Base-by-base conservation (phyloP, 2,329 filamentous ascomycete genomes). In the Rugonectria rugulosa region DNA sequence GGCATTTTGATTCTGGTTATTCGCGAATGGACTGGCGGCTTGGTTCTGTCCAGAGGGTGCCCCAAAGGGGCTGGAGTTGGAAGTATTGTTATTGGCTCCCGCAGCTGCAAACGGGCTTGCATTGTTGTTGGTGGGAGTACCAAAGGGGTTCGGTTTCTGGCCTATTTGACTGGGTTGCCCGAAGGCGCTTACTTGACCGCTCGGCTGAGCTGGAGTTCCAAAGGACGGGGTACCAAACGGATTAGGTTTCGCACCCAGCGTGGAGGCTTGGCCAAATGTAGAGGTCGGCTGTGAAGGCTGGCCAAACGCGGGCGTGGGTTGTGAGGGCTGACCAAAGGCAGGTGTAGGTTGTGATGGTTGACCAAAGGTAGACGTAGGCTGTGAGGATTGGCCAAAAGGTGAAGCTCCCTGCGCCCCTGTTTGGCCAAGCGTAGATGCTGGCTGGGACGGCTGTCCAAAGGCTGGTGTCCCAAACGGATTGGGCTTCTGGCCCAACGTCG, bases 401-500 rank as follows among this genome's bases (percentile, higher is more conserved):
- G 32, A 36, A 4, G 32, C 32, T 36, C 32, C 32, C 32, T 36
- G 32, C 8, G 32, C 32, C 11, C 15, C 32, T 2, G 32, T 2
- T 15, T 72, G 70, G 2, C 67, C 67, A 43, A 75, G 73, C 0
- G 66, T 54, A 4, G 62, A 60, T 3, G 61, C 50, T 8, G 40
- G 67, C 53, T 42, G 75, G 65, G 34, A 69, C 10, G 75, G 61
- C 52, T 80, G 73, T 3, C 75, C 72, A 60, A 82, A 60, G 4
- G 69, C 61, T 6, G 69, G 64, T 15, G 71, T 62, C 10, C 48
- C 44, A 27, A 53, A 53, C 37, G 54, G 42, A 8, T 70, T 70
- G 9, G 77, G 70, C 10, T 75, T 66, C 29, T 80, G 74, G 9
- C 79, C 76, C 57, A 85, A 82, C 2, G 72, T 66, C 44, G 70